A percentile compares a stretch with the other conserved stretches of the same genome.
phyloP scores from a whole-genome alignment of 169 alveolate species.

The Babesia ovata region DNA sequence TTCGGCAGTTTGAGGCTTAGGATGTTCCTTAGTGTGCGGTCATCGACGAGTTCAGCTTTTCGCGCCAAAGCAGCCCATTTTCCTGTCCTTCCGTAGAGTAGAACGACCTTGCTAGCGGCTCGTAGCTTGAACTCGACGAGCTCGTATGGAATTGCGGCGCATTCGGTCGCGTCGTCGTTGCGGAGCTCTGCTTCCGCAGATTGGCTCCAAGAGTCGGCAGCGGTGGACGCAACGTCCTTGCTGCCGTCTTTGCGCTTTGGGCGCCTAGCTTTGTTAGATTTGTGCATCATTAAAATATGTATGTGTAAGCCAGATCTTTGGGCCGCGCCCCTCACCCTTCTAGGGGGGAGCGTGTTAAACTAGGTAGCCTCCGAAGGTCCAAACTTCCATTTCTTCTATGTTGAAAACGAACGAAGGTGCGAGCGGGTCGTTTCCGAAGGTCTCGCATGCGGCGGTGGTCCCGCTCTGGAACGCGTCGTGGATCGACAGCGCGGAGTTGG shows the following conservation, averaged over 20 bases:
- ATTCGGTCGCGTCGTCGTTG: neutral
- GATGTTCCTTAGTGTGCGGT: neutral
- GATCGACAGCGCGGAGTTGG: slow-evolving; percentile 54
- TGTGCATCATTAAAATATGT: neutral
- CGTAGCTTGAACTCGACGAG: slow-evolving; percentile 9
- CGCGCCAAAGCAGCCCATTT: neutral
- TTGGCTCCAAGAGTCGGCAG: slow-evolving; percentile 7
- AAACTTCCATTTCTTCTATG: slow-evolving; percentile 61
- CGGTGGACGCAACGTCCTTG: slow-evolving; percentile 25
- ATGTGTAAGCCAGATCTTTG: neutral
- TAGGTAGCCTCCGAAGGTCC: slow-evolving; percentile 66
- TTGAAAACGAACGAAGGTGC: slow-evolving; percentile 29
- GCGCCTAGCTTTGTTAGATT: neutral
- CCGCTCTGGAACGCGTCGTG: slow-evolving; percentile 55
- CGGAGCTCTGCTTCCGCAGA: neutral
- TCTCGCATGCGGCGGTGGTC: slow-evolving; percentile 61
- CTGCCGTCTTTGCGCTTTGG: neutral
- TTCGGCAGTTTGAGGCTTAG: neutral
- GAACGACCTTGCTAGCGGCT: neutral
- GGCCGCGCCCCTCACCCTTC: neutral
- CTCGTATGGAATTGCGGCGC: neutral
- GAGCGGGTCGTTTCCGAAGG: slow-evolving; percentile 60
- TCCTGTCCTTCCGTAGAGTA: slow-evolving; percentile 17
- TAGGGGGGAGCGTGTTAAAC: neutral
- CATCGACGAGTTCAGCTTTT: slow-evolving; percentile 6